Base-by-base conservation (phyloP, 2,329 filamentous ascomycete genomes). In the Fusarium chaquense region DNA sequence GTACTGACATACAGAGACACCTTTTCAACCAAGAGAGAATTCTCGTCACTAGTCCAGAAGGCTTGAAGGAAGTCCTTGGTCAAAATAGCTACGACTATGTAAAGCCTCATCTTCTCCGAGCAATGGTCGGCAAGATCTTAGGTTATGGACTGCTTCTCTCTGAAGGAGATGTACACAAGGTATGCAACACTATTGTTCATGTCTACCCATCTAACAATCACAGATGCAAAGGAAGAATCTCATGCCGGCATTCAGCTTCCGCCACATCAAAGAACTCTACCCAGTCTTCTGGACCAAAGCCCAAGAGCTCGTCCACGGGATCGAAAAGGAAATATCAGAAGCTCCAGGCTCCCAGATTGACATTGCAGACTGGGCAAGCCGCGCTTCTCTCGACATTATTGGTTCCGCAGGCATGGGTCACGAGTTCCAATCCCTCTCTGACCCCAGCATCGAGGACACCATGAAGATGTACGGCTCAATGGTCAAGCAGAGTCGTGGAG, bases 371-470 rank as follows among this genome's bases (percentile, higher is more conserved):
- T 72, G 69, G 70, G 63, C 67, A 6, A 72, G 70, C 0, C 33
- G 70, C 10, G 58, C 69, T 6, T 64, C 78, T 1, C 61, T 81
- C 10, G 79, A 81, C n/a, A 76, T 81, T 10, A 78, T 81, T 12
- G 78, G 76, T 11, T 68, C 76, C 2, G 76, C 76, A 5, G 76
- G 76, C 8, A 72, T 80, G 10, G 79, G 80, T 0, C 67, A 78
- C 3, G 77, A 81, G 56, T 76, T 80, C 22, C 65, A 74, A 3
- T 77, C 77, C 13, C 73, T 80, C 5, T 66, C 75, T 15, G 72
- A 77, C 26, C 74, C 79, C 3, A 75, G 77, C 38, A 71, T 72
- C 8, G 72, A 77, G 26, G 57, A 78, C 5, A 78, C 77, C 0
- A 76, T 78, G 44, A 70, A 70, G 45, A 70, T 70, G 67, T 71